A percentile compares a stretch with the other conserved stretches of the same genome.
These are phyloP conservation scores for Vitis rotundifolia DNA, from an alignment of 164 flowering plant species.

Conservation along the genomic window DNA sequence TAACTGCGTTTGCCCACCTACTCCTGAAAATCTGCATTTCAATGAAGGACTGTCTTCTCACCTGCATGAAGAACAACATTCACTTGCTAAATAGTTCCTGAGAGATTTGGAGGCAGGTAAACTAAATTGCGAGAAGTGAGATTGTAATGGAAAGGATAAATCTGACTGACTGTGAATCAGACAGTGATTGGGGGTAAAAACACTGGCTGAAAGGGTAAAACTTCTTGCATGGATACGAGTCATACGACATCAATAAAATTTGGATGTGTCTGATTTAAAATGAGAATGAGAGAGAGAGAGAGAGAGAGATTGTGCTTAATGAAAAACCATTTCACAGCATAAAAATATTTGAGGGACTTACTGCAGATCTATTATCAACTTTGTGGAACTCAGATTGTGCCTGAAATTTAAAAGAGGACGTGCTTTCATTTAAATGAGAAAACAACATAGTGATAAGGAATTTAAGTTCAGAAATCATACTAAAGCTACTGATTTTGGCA, in stretches of 20 bases:
- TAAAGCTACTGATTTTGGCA: constrained; percentile 4
- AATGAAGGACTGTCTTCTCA: constrained; percentile 62
- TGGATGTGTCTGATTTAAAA: too few species aligned
- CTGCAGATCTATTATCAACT: constrained; percentile 45
- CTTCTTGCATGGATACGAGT: too few species aligned
- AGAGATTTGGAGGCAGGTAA: background rate
- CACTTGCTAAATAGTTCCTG: background rate
- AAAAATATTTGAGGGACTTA: constrained; percentile 28
- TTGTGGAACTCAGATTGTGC: constrained; percentile 24
- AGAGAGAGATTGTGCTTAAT: background rate
- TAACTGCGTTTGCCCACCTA: constrained; percentile 73
- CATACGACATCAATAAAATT: too few species aligned
- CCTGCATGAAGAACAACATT: constrained; percentile 40
- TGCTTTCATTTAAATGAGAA: background rate
- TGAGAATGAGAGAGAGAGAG: too few species aligned
- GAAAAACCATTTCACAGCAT: background rate
- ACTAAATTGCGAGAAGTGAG: background rate
- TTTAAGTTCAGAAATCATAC: constrained; percentile 20
- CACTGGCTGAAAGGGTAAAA: too few species aligned
- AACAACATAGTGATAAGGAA: background rate
- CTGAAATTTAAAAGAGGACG: constrained; percentile 36
- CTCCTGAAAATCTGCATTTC: constrained; percentile 67
- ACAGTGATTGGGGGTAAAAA: background rate
- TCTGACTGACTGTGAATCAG: background rate
- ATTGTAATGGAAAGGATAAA: background rate